Evolutionary conservation across 352 stramenopile genomes (phyloP).

Genomic region (Pythium diclinum): DNA sequence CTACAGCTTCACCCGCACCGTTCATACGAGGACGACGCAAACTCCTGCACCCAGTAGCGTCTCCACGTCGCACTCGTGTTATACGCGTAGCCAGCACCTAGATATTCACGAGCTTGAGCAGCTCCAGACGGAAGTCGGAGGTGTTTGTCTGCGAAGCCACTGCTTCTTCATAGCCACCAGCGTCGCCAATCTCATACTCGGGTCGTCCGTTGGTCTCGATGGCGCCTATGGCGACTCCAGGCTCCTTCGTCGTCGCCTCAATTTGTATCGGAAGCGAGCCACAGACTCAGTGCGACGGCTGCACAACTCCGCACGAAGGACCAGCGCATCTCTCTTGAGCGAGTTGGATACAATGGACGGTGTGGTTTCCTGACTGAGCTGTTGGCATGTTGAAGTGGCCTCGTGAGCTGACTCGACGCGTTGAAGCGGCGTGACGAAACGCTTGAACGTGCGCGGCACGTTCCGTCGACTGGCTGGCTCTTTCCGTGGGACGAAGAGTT

Average conservation of each 20-base stretch:
- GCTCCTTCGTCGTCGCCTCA: no score
- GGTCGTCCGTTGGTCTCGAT: no score
- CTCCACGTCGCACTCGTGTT: background rate
- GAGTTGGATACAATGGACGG: no score
- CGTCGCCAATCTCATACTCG: no score
- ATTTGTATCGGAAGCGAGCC: no score
- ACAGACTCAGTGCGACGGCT: no score
- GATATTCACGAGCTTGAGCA: conserved; percentile 6
- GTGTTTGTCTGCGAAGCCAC: no score
- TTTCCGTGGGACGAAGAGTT: background rate
- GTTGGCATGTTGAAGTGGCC: background rate
- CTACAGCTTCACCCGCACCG: background rate
- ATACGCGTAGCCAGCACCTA: conserved; percentile 9
- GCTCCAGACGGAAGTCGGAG: background rate
- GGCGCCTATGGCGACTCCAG: no score
- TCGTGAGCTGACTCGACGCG: background rate
- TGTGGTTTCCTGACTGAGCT: no score
- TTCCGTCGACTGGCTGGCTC: background rate
- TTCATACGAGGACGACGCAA: background rate
- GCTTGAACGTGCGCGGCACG: background rate
- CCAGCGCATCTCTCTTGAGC: no score
- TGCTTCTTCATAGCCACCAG: no score
- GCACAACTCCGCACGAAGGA: no score
- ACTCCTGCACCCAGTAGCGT: conserved; percentile 14
- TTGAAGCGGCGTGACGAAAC: background rate